Evolutionary conservation across 768 basidiomycete genomes (phyloP).

Genomic region (Botryobasidium botryosum): DNA sequence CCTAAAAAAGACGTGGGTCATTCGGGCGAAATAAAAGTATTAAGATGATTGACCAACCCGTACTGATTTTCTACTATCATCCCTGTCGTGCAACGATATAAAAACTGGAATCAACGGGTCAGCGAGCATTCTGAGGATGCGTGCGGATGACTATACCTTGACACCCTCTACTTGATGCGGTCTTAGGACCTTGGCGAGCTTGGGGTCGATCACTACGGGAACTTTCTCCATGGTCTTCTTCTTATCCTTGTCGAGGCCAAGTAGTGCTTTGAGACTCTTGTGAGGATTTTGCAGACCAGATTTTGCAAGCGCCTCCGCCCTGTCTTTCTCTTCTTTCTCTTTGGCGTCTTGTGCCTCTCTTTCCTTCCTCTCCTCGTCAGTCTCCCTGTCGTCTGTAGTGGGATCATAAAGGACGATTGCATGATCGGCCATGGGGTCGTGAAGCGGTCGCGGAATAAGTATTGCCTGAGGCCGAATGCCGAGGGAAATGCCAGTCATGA

Average conservation of each 20-base stretch:
- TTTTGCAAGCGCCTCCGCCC: constrained; percentile 40
- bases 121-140: neutral
- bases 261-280: constrained; percentile 66
- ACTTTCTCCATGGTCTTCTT: constrained; percentile 64
- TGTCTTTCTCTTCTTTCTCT: constrained; percentile 43
- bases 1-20: constrained; percentile 28
- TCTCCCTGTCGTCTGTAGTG: constrained; percentile 82
- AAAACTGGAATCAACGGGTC: constrained; percentile 38
- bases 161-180: constrained; percentile 99
- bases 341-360: constrained; percentile 58
- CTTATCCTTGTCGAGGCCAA: constrained; percentile 50
- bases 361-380: constrained; percentile 66
- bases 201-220: constrained; percentile 91
- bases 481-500: constrained; percentile 53
- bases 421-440: constrained; percentile 95
- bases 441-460: constrained; percentile 77
- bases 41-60: constrained; percentile 17
- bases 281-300: constrained; percentile 70
- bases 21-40: neutral
- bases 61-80: constrained; percentile 77
- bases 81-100: constrained; percentile 90
- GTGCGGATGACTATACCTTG: constrained; percentile 36
- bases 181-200: constrained; percentile 68
- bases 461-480: constrained; percentile 70
- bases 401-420: constrained; percentile 96